phyloP scores from a whole-genome alignment of 345 rosid genomes.

The Salix koriyanagi region DNA sequence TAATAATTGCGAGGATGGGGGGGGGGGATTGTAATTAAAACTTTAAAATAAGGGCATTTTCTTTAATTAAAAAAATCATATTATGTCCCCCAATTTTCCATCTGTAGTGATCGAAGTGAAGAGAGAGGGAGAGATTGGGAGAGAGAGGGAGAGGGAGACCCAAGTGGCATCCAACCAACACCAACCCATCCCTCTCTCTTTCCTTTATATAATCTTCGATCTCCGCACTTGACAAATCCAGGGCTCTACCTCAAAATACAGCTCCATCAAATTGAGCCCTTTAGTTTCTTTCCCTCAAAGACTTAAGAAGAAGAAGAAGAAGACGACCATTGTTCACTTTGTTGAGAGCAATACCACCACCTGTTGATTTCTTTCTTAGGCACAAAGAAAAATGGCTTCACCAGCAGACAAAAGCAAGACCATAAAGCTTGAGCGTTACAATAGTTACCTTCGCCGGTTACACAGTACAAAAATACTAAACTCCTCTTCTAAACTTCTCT shows the following conservation, averaged over 20 bases:
- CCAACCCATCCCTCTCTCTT: conserved; percentile 12
- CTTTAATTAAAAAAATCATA: neutral
- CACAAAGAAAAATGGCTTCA: conserved; percentile 46
- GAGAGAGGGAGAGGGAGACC: neutral
- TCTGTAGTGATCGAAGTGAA: neutral
- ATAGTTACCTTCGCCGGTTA: conserved; percentile 70
- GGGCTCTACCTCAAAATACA: conserved; percentile 8
- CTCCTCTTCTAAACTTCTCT: conserved; percentile 79
- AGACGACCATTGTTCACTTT: neutral
- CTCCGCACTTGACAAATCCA: neutral
- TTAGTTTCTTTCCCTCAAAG: neutral
- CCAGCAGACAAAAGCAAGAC: conserved; percentile 85
- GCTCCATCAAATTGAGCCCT: neutral
- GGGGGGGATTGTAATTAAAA: neutral
- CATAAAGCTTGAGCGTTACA: conserved; percentile 79
- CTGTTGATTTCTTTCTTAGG: neutral
- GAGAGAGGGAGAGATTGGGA: neutral
- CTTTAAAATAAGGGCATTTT: neutral
- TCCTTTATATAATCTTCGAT: conserved; percentile 18
- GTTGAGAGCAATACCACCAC: neutral
- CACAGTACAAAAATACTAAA: conserved; percentile 69
- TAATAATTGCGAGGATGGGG: neutral
- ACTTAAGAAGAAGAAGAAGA: neutral
- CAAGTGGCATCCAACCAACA: conserved; percentile 53
- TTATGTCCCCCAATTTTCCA: neutral